Conservation (phyloP, 208 protist genomes). For the Spongospora subterranea region DNA sequence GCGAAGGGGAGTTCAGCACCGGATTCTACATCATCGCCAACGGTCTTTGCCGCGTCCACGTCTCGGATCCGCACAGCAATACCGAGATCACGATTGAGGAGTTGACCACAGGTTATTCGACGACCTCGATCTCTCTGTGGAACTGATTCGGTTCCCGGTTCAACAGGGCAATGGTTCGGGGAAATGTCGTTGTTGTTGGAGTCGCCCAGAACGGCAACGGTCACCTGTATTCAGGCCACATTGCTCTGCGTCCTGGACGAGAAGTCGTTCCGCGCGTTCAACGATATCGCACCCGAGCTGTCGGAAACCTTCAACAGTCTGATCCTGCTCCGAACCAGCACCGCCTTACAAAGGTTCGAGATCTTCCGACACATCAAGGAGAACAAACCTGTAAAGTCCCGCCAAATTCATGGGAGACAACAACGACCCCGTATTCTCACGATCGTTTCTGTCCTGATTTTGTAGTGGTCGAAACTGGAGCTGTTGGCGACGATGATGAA, state of each 20-base stretch:
- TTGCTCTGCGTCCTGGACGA: constrained; percentile 35
- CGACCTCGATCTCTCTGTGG: background rate
- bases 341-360: constrained; percentile 22
- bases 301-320: constrained; percentile 41
- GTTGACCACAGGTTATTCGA: background rate
- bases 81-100: background rate
- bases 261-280: constrained; percentile 11
- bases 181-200: constrained; percentile 55
- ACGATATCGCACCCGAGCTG: constrained; percentile 41
- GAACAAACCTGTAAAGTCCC: constrained; percentile 42
- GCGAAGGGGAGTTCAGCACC: constrained; percentile 45
- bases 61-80: background rate
- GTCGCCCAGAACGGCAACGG: background rate
- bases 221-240: background rate
- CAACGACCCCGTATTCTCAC: background rate
- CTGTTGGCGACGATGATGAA: constrained; percentile 23
- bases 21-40: constrained; percentile 53
- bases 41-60: constrained; percentile 2
- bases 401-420: too few species aligned
- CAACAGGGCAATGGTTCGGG: constrained; percentile 54
- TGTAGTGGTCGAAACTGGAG: constrained; percentile 52
- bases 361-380: constrained; percentile 45
- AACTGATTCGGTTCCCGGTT: background rate
- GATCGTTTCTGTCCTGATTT: background rate
- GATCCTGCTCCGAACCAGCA: constrained; percentile 45